phyloP scores from a whole-genome alignment of 768 basidiomycete genomes.

The Pisolithus tinctorius region DNA sequence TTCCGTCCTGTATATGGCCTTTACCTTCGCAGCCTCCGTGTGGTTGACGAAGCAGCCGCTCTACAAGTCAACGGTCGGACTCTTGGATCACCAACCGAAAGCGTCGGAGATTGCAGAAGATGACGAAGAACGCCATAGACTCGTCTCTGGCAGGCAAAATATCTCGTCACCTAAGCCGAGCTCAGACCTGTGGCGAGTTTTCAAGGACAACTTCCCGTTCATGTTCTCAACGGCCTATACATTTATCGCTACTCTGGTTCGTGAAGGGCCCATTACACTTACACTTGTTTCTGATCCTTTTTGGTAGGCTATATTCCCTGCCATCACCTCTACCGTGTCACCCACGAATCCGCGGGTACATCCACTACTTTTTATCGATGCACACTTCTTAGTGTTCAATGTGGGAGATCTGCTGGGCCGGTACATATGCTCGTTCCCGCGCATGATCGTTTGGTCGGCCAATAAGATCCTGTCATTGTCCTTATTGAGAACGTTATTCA shows the following conservation, averaged over 20 bases:
- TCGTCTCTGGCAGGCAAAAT: conserved; percentile 29
- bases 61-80: conserved; percentile 50
- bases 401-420: conserved; percentile 67
- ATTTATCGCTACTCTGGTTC: conserved; percentile 74
- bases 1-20: conserved; percentile 57
- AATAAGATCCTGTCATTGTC: conserved; percentile 57
- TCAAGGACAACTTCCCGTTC: conserved; percentile 59
- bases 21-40: conserved; percentile 45
- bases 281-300: conserved; percentile 3
- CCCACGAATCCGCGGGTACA: conserved; percentile 62
- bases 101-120: conserved; percentile 12
- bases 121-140: conserved; percentile 28
- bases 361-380: conserved; percentile 73
- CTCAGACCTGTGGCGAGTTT: conserved; percentile 43
- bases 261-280: conserved; percentile 13
- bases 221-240: conserved; percentile 71
- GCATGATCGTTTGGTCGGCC: conserved; percentile 62
- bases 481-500: conserved; percentile 67
- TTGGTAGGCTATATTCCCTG: conserved; percentile 74
- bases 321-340: conserved; percentile 72
- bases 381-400: conserved; percentile 76
- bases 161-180: conserved; percentile 29
- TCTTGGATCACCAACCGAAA: conserved; percentile 35
- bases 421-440: conserved; percentile 58
- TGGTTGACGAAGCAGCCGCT: conserved; percentile 54